Base-by-base conservation (phyloP, 495 filamentous ascomycete species). In the Aspergillus sparsus region DNA sequence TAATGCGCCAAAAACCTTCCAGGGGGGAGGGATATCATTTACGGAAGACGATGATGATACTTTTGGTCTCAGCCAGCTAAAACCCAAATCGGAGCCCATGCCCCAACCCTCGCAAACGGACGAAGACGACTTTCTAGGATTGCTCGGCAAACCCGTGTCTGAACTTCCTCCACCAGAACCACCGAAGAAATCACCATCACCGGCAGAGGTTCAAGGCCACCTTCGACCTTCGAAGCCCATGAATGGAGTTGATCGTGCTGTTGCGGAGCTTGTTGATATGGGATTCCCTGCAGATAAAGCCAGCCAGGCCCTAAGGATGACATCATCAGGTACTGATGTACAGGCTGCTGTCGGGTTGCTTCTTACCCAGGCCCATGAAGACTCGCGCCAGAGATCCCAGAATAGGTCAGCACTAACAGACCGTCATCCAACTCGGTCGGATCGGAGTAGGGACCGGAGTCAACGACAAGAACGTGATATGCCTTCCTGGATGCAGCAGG, bases 201-300 rank as follows among this genome's bases (percentile, higher is more conserved):
- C 83, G 9, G 75, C 76, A 35, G 66, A 73, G 10, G 78, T 75
- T 34, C 78, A 82, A 58, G 72, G 80, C 32, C 79, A 74, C 12
- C 77, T 57, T 74, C 60, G 32, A 46, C 72, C 61, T 42, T 68
- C 63, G 3, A 69, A 69, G 62, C 71, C 77, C 7, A 58, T 75
- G 0, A 87, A 87, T 67, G 88, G 87, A 8, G 85, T 86, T 49
- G 92, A 97, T 68, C 83, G 82, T 53, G 91, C 92, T 5, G 83
- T 98, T 55, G 92, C 92, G 1, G 92, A 97, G 67, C 73, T 98
- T 16, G 87, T 98, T 9, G 93, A 98, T 64, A 97, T 98, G 87
- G 94, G 94, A 27, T 98, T 98, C 59, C 85, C 89, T 0, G 82
- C 86, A 0, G 88, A 94, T 46, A 92, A 91, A 58, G 85, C 95